Percentiles rank a stretch among this genome's conserved stretches.
phyloP scores from a whole-genome alignment of 2,329 filamentous ascomycete genomes.

The Cordyceps tenuipes region DNA sequence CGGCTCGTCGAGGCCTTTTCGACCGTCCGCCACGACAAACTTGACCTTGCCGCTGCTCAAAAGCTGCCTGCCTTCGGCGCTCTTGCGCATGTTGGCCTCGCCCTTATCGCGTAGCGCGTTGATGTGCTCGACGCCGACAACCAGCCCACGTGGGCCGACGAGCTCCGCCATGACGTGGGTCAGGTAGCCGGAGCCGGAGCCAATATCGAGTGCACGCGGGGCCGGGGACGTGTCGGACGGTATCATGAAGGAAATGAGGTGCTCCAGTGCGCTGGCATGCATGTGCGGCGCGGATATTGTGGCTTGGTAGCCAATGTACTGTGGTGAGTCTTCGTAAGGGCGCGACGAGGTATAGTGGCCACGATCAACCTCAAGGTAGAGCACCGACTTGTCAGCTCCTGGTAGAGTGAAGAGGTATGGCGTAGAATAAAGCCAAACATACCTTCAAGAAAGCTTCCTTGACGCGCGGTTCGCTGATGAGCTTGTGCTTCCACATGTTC shows the following conservation, averaged over 20 bases:
- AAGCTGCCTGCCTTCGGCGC: slow-evolving; percentile 46
- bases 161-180: slow-evolving; percentile 82
- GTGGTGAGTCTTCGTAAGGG: slow-evolving; percentile 59
- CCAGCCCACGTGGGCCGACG: slow-evolving; percentile 42
- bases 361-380: slow-evolving; percentile 62
- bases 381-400: not conserved
- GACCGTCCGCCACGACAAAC: slow-evolving; percentile 69
- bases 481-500: slow-evolving; percentile 62
- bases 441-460: slow-evolving; percentile 74
- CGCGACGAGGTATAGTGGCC: slow-evolving; percentile 66
- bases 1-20: slow-evolving; percentile 50
- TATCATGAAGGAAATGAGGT: slow-evolving; percentile 37
- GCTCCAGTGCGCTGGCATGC: slow-evolving; percentile 47
- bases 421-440: slow-evolving; percentile 13
- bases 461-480: slow-evolving; percentile 66
- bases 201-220: slow-evolving; percentile 61
- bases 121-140: slow-evolving; percentile 73
- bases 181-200: slow-evolving; percentile 72
- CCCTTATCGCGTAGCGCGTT: slow-evolving; percentile 53
- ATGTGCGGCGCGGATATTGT: slow-evolving; percentile 55
- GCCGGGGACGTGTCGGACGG: slow-evolving; percentile 27
- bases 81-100: slow-evolving; percentile 57
- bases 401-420: not conserved
- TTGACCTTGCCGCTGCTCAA: slow-evolving; percentile 56
- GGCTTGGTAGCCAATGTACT: slow-evolving; percentile 45